Base-by-base conservation (phyloP, 1,284 basidiomycete species). In the Boletus albobrunnescens region DNA sequence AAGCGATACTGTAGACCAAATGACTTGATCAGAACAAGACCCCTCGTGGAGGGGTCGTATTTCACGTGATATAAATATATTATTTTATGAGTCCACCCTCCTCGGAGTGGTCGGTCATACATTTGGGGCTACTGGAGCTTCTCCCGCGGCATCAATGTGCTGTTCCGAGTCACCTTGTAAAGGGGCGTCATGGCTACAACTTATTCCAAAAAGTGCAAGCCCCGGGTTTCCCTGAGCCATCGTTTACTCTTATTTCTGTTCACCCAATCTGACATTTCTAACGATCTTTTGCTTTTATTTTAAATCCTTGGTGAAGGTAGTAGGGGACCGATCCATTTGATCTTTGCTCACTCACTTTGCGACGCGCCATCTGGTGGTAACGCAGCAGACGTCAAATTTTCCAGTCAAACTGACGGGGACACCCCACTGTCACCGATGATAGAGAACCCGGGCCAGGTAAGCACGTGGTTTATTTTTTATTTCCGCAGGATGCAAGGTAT, bases 21-120 rank as follows among this genome's bases (percentile, higher is more conserved):
- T 54, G 46, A 57, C 54, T 51, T 58, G 58, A 58, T 60, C 44
- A 45, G 13, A 39, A 39, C 11, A 33, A 39, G 52, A 54, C 51
- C 60, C 47, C 36, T 22, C 12, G 2, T 4, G 8, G 37, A 27
- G 40, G 52, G 49, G 48, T 44, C 19, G 14, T 6, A 7, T 26
- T 43, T 59, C 7, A 56, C n/a, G 36, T 47, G 47, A 61, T 58
- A 28, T 23, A 20, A 2, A 0, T 5, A 0, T 5, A 22, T 6
- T 12, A 17, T 5, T 46, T 30, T 30, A 30, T 22, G 9, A 14
- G 3, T 13, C 9, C 8, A 37, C 46, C 41, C 35, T 17, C 17
- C 1, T 11, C 4, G 16, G 17, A 22, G 6, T 16, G 44, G 30
- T 27, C 6, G 14, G 4, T 36, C 10, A 12, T 37, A 22, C 40